phyloP scores from a whole-genome alignment of 1,284 basidiomycete species.

The Leccinum insolens region DNA sequence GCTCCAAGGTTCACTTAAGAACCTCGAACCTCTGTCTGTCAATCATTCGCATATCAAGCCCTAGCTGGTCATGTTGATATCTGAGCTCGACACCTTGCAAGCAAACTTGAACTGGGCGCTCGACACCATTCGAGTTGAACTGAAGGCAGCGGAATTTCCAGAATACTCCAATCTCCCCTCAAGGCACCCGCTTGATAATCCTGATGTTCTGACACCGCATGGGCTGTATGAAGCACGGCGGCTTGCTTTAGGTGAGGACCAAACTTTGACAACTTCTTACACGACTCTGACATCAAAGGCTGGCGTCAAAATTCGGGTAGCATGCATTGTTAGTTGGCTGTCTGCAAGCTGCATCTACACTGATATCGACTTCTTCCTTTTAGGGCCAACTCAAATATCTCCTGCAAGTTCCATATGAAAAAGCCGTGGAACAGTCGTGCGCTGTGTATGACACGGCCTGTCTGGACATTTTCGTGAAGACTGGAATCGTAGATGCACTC shows the following conservation, averaged over 20 bases:
- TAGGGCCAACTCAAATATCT: slow-evolving; percentile 26
- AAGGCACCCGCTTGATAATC: slow-evolving; percentile 30
- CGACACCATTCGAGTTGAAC: slow-evolving; percentile 25
- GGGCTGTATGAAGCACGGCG: slow-evolving; percentile 25
- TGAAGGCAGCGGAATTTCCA: slow-evolving; percentile 18
- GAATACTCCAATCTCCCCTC: slow-evolving; percentile 19
- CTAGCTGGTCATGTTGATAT: slow-evolving; percentile 3
- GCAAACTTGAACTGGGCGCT: slow-evolving; percentile 24
- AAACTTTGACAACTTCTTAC: not conserved
- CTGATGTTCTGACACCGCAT: slow-evolving; percentile 15
- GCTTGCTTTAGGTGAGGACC: slow-evolving; percentile 20
- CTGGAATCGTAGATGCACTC: slow-evolving; percentile 25
- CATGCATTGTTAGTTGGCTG: slow-evolving; percentile 12
- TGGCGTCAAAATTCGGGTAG: not conserved
- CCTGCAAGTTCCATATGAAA: slow-evolving; percentile 28
- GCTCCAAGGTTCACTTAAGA: not conserved
- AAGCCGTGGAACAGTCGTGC: slow-evolving; percentile 17
- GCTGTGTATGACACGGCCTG: slow-evolving; percentile 30
- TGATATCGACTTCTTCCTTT: not conserved
- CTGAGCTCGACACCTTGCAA: slow-evolving; percentile 21
- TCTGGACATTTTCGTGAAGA: slow-evolving; percentile 27
- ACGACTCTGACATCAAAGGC: not conserved
- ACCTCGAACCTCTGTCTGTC: not conserved
- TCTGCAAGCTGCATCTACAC: not conserved
- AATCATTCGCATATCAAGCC: not conserved